Conservation (phyloP, 225 moss, liverwort and hornwort species). For the Sphagnum contortum region DNA sequence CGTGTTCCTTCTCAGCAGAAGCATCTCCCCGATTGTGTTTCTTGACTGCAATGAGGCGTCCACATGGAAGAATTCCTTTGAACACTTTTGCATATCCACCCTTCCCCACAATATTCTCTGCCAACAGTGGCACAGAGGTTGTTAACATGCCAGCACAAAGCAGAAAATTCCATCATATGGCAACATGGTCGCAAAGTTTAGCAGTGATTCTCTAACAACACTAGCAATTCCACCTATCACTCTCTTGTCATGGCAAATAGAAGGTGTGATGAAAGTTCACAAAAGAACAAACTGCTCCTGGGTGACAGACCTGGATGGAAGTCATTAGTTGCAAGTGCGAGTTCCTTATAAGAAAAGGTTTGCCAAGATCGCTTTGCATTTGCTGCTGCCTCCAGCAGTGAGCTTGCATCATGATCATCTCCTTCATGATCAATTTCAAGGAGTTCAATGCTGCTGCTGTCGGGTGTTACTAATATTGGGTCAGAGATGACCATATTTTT, state of each 20-base stretch:
- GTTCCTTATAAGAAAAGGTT: slow-evolving; percentile 64
- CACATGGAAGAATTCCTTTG: slow-evolving; percentile 48
- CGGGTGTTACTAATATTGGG: slow-evolving; percentile 47
- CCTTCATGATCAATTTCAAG: not conserved
- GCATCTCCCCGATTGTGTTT: slow-evolving; percentile 80
- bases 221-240: too few species aligned
- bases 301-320: slow-evolving; percentile 46
- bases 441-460: slow-evolving; percentile 4
- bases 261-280: too few species aligned
- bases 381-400: slow-evolving; percentile 37
- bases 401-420: slow-evolving; percentile 28
- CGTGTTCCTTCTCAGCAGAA: slow-evolving; percentile 69
- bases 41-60: slow-evolving; percentile 83
- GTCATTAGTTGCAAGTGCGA: slow-evolving; percentile 64
- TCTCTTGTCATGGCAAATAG: too few species aligned
- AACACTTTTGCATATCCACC: slow-evolving; percentile 93
- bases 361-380: slow-evolving; percentile 71
- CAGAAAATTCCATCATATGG: not conserved
- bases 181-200: not conserved
- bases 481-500: slow-evolving; percentile 69
- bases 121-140: slow-evolving; percentile 7
- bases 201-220: too few species aligned
- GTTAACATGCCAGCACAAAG: not conserved
- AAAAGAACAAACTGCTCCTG: too few species aligned
- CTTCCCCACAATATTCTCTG: slow-evolving; percentile 85